phyloP scores from a whole-genome alignment of 176 grass and related monocot genomes.

The Carex cristatella region DNA sequence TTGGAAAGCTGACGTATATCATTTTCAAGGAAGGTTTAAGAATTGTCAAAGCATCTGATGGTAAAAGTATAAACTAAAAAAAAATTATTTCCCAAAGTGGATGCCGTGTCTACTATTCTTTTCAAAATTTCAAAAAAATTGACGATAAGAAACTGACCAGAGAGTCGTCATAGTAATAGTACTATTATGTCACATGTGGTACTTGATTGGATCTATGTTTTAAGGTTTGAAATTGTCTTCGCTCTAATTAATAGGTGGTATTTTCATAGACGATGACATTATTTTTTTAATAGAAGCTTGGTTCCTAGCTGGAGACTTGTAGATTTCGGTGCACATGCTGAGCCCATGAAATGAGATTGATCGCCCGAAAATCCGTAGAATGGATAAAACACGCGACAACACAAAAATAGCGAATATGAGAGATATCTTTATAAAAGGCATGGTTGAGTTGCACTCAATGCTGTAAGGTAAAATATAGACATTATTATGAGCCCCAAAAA shows the following conservation, averaged over 20 bases:
- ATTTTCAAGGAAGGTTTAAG: slow-evolving; percentile 5
- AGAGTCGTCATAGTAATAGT: background rate
- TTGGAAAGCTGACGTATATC: slow-evolving; percentile 15
- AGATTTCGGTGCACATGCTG: background rate
- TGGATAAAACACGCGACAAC: background rate
- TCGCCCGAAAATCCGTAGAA: background rate
- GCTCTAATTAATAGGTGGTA: background rate
- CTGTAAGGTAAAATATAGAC: background rate
- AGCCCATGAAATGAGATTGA: background rate
- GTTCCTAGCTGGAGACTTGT: background rate
- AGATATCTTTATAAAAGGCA: too few relatives aligned
- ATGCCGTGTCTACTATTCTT: background rate
- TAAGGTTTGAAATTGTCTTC: background rate
- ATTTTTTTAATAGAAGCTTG: background rate
- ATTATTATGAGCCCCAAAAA: background rate
- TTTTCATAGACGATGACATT: background rate
- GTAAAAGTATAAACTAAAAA: background rate
- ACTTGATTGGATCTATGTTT: background rate
- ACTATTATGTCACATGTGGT: background rate
- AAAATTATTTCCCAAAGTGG: background rate
- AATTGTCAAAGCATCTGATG: background rate
- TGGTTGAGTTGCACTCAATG: background rate
- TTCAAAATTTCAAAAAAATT: background rate
- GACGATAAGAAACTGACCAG: background rate
- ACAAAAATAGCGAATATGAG: background rate